Base-by-base conservation (phyloP, 768 basidiomycete genomes). In the Leccinum variicolor region DNA sequence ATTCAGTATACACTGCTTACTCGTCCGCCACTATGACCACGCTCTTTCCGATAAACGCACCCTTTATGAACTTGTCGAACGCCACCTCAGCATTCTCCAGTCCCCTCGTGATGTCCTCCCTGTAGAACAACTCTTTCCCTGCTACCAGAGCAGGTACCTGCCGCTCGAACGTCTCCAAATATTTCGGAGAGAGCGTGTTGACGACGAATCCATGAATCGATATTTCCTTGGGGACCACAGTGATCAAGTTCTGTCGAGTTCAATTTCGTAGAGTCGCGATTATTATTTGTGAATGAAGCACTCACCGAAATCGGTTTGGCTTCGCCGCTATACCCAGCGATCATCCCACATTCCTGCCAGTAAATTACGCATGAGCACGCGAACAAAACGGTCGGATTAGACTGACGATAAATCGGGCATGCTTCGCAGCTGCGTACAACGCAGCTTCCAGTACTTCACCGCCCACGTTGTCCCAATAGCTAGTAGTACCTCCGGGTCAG, bases 381-480 rank as follows among this genome's bases (percentile, higher is more conserved):
- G 8, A 7, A 19, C 21, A 36, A 14, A 25, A 25, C 9, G 5
- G 19, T 1, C 3, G 13, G 34, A 41, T 7, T 5, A n/a, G 14
- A 62, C 73, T 49, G 3, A 75, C 65, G 47, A 86, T 77, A 57
- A 87, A 82, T 10, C 83, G 67, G 1, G 83, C 82, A 21, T 75
- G 60, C 0, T 62, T 51, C 0, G 74, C 77, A 1, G 84, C 76
- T 41, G 74, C 76, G 1, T 75, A 71, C 4, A 88, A 66, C 1
- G 83, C 85, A 15, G 77, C 75, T 8, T 88, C 85, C 6, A 88
- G 73, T 0, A 75, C 79, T 53, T 82, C 78, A 2, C 85, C 85
- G 10, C 84, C 85, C 11, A 86, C 85, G 45, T 82, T 79, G 59
- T 84, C 82, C 66, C 64, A 68, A 29, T 64, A 63, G 2, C 66